These are phyloP conservation scores for Ammopiptanthus mongolicus DNA, from an alignment of 306 rosid genomes.

Conservation along the genomic window DNA sequence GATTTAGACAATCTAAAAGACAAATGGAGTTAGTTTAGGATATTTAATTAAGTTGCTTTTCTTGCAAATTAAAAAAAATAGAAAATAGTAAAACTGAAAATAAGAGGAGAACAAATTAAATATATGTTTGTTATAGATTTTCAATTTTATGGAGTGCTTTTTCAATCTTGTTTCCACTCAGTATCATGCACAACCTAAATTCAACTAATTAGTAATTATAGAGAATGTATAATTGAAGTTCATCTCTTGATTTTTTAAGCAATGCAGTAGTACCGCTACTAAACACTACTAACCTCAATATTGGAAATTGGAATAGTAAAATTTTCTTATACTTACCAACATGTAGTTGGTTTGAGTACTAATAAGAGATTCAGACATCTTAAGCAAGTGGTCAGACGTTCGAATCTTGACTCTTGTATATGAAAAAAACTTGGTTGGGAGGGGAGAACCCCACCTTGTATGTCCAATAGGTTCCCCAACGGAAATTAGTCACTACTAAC, in stretches of 20 bases:
- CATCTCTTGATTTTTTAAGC: background rate
- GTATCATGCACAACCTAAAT: background rate
- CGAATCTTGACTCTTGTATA: too few species aligned
- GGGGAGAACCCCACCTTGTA: too few species aligned
- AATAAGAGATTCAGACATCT: too few species aligned
- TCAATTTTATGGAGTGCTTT: background rate
- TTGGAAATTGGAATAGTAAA: background rate
- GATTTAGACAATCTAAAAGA: constrained; percentile 9
- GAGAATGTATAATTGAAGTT: background rate
- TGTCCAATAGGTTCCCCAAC: too few species aligned
- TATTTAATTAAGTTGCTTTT: background rate
- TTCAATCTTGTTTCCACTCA: background rate
- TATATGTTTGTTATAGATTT: too few species aligned
- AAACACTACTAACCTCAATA: background rate
- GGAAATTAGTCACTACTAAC: too few species aligned
- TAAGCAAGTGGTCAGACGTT: too few species aligned
- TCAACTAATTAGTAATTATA: too few species aligned
- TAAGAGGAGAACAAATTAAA: background rate
- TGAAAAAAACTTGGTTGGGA: too few species aligned
- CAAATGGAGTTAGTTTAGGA: background rate
- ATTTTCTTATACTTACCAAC: background rate
- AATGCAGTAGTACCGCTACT: background rate
- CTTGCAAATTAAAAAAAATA: background rate
- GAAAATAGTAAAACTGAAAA: background rate
- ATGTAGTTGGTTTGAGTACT: too few species aligned